Evolutionary conservation across 2,329 filamentous ascomycete species (phyloP).

Genomic region (Colletotrichum tamarilloi): DNA sequence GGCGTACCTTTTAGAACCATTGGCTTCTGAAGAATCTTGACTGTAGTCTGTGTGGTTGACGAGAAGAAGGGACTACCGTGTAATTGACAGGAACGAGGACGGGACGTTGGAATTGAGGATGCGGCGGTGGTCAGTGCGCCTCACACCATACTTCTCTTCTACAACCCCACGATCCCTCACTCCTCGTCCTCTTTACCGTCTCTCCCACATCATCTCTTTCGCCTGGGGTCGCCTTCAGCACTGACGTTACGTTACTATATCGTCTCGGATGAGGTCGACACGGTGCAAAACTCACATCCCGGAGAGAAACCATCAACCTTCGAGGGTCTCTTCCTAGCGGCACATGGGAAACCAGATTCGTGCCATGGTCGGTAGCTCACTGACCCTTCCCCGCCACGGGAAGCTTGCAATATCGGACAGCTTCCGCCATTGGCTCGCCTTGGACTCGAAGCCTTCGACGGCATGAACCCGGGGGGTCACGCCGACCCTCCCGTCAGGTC

Average conservation of each 20-base stretch:
- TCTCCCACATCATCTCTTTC: neutral
- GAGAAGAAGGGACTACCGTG: neutral
- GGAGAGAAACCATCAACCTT: constrained; percentile 15
- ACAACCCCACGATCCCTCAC: neutral
- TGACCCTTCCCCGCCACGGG: neutral
- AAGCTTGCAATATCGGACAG: constrained; percentile 1
- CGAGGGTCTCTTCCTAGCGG: constrained; percentile 14
- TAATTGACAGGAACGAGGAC: neutral
- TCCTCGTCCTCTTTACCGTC: neutral
- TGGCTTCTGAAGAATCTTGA: too few species aligned
- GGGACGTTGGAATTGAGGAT: constrained; percentile 19
- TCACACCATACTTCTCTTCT: neutral
- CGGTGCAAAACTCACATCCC: constrained; percentile 1
- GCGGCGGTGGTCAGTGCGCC: constrained; percentile 1
- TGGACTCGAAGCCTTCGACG: neutral
- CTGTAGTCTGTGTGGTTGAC: neutral
- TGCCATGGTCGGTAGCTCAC: neutral
- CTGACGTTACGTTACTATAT: neutral
- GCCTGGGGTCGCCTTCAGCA: neutral
- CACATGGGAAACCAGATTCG: neutral
- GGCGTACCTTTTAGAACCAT: too few species aligned
- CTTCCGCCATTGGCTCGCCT: constrained; percentile 11
- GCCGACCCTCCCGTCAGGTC: constrained; percentile 12
- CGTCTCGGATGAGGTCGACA: neutral
- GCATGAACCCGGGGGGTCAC: neutral